Evolutionary conservation across 2,329 filamentous ascomycete genomes (phyloP).

Genomic region (Colletotrichum falcatum): DNA sequence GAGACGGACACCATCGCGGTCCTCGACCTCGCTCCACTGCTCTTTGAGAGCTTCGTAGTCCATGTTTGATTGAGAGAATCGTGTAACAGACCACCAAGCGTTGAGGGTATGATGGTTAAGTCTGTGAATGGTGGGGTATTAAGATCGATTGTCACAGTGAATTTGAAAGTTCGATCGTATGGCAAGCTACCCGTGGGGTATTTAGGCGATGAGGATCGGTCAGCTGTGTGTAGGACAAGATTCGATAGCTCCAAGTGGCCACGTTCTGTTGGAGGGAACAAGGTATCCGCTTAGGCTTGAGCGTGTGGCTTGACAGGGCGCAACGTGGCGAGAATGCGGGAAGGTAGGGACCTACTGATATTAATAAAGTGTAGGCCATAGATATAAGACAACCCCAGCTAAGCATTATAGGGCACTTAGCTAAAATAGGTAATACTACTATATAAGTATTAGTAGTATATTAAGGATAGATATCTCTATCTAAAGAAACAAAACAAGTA

Average conservation of each 20-base stretch:
- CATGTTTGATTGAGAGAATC: constrained; percentile 62
- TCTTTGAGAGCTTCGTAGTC: constrained; percentile 95
- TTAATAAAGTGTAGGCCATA: too few relatives aligned
- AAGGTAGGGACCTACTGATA: not conserved
- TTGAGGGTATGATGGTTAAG: not conserved
- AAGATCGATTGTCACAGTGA: not conserved
- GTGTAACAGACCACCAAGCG: not conserved
- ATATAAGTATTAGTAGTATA: too few relatives aligned
- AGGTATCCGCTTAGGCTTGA: not conserved
- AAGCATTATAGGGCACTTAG: too few relatives aligned
- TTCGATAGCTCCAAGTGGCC: constrained; percentile 13
- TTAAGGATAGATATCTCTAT: too few relatives aligned
- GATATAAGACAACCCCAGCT: too few relatives aligned
- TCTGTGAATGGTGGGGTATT: not conserved
- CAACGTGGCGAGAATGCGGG: not conserved
- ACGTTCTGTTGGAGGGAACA: not conserved
- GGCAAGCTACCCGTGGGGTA: not conserved
- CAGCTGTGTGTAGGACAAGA: not conserved
- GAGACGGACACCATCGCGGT: constrained; percentile 92
- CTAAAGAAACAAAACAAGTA: too few relatives aligned
- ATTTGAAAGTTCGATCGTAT: not conserved
- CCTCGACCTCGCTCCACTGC: constrained; percentile 96
- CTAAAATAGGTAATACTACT: too few relatives aligned
- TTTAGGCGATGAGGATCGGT: not conserved
- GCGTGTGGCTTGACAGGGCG: not conserved